Evolutionary conservation across 1,139 yeast genomes (phyloP), one percentile per base, ranked within the genome.

Genomic region (Wickerhamomyces sp.): DNA sequence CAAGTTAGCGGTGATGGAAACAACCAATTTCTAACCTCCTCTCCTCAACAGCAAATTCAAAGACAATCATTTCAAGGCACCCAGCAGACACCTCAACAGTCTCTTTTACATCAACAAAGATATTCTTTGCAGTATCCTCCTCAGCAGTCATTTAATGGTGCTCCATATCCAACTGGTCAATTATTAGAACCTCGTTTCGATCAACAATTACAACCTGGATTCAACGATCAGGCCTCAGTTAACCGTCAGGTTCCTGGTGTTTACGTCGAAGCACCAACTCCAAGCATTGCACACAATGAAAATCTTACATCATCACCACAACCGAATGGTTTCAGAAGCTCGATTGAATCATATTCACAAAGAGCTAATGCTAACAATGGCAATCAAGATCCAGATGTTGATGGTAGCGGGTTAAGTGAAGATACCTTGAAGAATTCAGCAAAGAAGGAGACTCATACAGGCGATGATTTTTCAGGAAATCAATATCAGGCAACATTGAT

Each of bases 361-460:
- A 27, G 17, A 7, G 19, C 27, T 19, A 35, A 28, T 17, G 19
- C 3, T 17, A 27, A 7, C 5, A 27, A 29, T 16, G 33, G 25
- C 19, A 17, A 2, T 15, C 35, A 25, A 16, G 42, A 32, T 30
- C 43, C 41, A 14, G 55, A 30, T 12, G 21, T 30, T 4, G 32
- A 52, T 40, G 52, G 46, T 1, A 45, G 51, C 17, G 51, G 52
- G 5, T 15, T 45, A 12, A 45, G 51, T 12, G 57, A 52, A 20
- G 55, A 50, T 16, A 46, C 52, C 6, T 26, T 39, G 10, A 48
- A 44, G 16, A 43, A 43, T n/a, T 31, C 43, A 16, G 46, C 42
- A 7, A 51, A 40, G 19, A 53, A 54, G 37, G 58, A 52, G 38
- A 53, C 57, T 2, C 47, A 52, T 33, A 49, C 47, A 14, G 44